Evolutionary conservation across 179 eudicot genomes (phyloP), one percentile per base, ranked within the genome.

Genomic region (Monotropa hypopitys): DNA sequence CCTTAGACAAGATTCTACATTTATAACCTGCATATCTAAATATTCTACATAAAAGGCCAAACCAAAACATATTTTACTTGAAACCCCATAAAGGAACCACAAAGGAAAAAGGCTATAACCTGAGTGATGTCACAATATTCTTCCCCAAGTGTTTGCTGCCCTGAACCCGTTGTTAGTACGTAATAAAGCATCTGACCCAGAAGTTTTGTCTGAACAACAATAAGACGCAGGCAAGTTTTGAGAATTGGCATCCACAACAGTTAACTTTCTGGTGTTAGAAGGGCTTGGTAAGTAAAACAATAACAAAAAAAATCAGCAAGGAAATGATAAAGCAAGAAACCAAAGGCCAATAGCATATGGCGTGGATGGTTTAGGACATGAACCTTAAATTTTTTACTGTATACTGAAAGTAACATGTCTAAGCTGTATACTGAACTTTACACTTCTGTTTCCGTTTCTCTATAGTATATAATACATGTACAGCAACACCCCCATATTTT

Each of bases 101-200:
- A 5, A 50, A 59, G 77, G 4, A 7, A 65, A 30, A 57, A 56
- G 33, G 18, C 68, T 23, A 46, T 16, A 40, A 96, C 99, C 99
- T 93, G 99, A 72, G 87, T 88, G 73, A 96, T 86, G 84, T 96
- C 99, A 83, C 99, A 96, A 78, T 96, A 96, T 79, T 96, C 99
- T 83, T 96, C 99, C 74, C 99, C 99, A 18, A 96, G 81, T 57
- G 99, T 96, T 81, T 96, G 99, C 84, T 93, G 94, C 69, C 99
- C 99, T 45, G 99, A 90, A 72, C 98, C 99, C 7, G 99, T 96
- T 49, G 99, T 96, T 73, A 96, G 81, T 59, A 96, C 82, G 82
- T 90, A 95, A 84, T 96, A 96, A 69, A 96, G 90, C 90, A 96
- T 90, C 86, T 96, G 99, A 8, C 99, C 99, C 86, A 96, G 83